Conservation (phyloP, 164 flowering plant genomes). For the Amborella trichopoda region DNA sequence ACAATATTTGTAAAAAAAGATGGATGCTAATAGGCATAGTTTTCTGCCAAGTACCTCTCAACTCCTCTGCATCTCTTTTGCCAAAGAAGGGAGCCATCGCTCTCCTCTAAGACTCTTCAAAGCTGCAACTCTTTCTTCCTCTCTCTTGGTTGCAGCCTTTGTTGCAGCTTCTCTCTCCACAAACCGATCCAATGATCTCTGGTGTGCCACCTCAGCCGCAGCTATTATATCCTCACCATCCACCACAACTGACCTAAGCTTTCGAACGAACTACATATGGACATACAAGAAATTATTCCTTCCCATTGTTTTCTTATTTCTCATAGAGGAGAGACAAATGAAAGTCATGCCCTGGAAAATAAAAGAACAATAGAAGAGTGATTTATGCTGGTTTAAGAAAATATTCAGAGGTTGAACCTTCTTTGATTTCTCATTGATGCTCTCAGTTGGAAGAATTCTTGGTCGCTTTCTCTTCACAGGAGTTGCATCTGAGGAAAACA, state of each 20-base stretch:
- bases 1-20: too few species aligned
- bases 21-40: too few species aligned
- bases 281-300: neutral
- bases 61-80: conserved; percentile 38
- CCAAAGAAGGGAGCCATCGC: conserved; percentile 86
- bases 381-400: neutral
- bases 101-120: conserved; percentile 82
- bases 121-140: conserved; percentile 77
- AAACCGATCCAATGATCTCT: conserved; percentile 47
- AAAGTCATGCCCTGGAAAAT: neutral
- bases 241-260: conserved; percentile 49
- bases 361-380: conserved; percentile 1
- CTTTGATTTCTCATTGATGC: conserved; percentile 65
- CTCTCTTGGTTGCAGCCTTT: conserved; percentile 65
- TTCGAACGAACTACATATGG: conserved; percentile 44
- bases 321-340: too few species aligned
- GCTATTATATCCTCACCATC: conserved; percentile 60
- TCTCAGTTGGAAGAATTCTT: conserved; percentile 47
- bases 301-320: too few species aligned
- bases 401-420: conserved; percentile 27
- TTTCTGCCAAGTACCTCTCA: neutral
- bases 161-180: conserved; percentile 55
- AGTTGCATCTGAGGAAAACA: conserved; percentile 36
- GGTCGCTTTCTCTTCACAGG: conserved; percentile 65
- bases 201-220: conserved; percentile 39